Conservation (phyloP, 352 stramenopile genomes). For the Blastocystis sp. region DNA sequence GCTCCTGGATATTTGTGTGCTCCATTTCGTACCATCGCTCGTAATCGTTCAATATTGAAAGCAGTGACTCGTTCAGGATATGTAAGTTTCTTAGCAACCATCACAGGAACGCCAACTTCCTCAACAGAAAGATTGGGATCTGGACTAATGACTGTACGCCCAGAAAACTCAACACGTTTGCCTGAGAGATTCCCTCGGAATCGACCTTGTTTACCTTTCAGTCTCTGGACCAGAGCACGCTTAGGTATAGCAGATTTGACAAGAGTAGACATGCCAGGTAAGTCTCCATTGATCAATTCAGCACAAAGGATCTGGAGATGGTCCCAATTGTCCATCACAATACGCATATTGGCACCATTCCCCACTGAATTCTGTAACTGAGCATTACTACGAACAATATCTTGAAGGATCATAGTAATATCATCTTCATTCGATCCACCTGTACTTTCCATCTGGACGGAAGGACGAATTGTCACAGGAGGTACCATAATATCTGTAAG, state of each 20-base stretch:
- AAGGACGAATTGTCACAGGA: slow-evolving; percentile 94
- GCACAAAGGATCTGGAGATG: slow-evolving; percentile 90
- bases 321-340: slow-evolving; percentile 98
- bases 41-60: slow-evolving; percentile 94
- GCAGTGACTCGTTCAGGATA: slow-evolving; percentile 90
- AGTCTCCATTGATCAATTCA: slow-evolving; percentile 96
- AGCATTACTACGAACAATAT: slow-evolving; percentile 97
- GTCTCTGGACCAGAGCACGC: slow-evolving; percentile 87
- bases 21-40: slow-evolving; percentile 83
- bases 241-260: slow-evolving; percentile 85
- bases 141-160: slow-evolving; percentile 95
- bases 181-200: slow-evolving; percentile 96
- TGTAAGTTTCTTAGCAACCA: slow-evolving; percentile 93
- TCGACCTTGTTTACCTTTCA: slow-evolving; percentile 92
- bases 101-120: slow-evolving; percentile 83
- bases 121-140: slow-evolving; percentile 93
- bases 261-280: slow-evolving; percentile 87
- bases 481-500: slow-evolving; percentile 91
- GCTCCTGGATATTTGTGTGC: slow-evolving; percentile 88
- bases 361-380: slow-evolving; percentile 83
- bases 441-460: slow-evolving; percentile 89
- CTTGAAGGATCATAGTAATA: slow-evolving; percentile 94
- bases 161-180: slow-evolving; percentile 97
- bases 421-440: slow-evolving; percentile 93
- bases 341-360: slow-evolving; percentile 88